Base-by-base conservation (phyloP, 2,329 filamentous ascomycete species). In the Colletotrichum horii region DNA sequence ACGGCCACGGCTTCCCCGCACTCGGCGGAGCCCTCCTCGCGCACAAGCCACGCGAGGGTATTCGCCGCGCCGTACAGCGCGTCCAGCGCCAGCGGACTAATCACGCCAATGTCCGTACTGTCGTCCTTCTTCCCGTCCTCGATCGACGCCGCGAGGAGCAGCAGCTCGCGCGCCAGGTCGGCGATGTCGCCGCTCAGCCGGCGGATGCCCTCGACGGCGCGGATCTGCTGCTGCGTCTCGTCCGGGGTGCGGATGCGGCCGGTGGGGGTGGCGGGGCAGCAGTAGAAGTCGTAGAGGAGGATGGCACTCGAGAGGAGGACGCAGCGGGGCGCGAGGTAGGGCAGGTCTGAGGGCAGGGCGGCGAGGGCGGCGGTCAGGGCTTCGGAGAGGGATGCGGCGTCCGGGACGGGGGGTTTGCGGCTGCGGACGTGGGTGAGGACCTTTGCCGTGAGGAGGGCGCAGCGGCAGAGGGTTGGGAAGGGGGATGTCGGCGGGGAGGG, bases 401-500 rank as follows among this genome's bases (percentile, higher is more conserved):
- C 74, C 8, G 32, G n/a, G 62, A 74, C 70, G 38, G 62, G 48
- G 19, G 52, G 56, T 12, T 68, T 15, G 15, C 60, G 36, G 16
- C 26, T 75, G 77, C 80, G 78, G 68, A 81, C 77, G 77, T 86
- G 83, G 8, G 66, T 66, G 12, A 85, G 77, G n/a, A 83, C 81
- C 71, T 81, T 80, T 52, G 82, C 82, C 26, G 85, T 66, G 64
- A 86, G 80, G 24, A 84, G 79, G 24, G 81, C 81, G 24, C 82
- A 80, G 79, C 87, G 85, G 68, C 83, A 85, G 56, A 92, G 84
- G 72, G 89, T 87, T 6, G 88, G 87, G 81, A 89, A 91, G 55
- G 90, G 83, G 24, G 86, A 84, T 70, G 88, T 22, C 4, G 61
- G 79, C 11, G 87, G 78, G 11, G 89, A 87, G 32, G 84, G 84